Conservation (phyloP, 768 basidiomycete species). For the Phaffia australis region DNA sequence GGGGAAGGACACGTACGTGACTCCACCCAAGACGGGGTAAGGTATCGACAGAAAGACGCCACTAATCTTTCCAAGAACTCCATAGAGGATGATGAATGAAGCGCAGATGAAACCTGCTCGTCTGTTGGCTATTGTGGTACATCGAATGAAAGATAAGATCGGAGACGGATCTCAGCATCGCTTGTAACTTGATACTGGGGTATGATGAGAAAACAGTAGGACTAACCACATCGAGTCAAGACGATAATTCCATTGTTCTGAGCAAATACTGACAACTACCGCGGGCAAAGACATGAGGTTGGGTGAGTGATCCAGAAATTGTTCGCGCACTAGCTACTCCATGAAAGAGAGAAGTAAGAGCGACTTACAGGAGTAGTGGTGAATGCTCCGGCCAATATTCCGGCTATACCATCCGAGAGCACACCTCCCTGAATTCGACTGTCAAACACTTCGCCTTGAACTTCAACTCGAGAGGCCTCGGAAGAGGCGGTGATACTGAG, state of each 20-base stretch:
- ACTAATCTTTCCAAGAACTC: slow-evolving; percentile 67
- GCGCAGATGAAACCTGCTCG: slow-evolving; percentile 70
- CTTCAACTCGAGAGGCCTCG: slow-evolving; percentile 64
- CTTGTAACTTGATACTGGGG: not conserved
- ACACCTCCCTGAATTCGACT: slow-evolving; percentile 72
- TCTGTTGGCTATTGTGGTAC: slow-evolving; percentile 39
- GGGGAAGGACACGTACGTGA: slow-evolving; percentile 65
- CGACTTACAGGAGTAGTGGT: slow-evolving; percentile 61
- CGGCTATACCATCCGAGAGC: slow-evolving; percentile 65
- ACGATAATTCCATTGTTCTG: slow-evolving; percentile 50
- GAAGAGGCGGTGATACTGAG: slow-evolving; percentile 50
- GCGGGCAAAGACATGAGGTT: not conserved
- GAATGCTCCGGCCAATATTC: slow-evolving; percentile 66
- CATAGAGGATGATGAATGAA: slow-evolving; percentile 58
- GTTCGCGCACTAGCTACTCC: too few species aligned
- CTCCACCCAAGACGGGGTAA: slow-evolving; percentile 68
- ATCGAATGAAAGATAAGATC: not conserved
- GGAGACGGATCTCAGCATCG: not conserved
- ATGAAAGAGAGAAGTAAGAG: not conserved
- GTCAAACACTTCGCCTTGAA: slow-evolving; percentile 65
- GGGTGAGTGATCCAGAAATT: not conserved
- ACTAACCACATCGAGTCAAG: slow-evolving; percentile 62
- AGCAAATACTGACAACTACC: slow-evolving; percentile 49
- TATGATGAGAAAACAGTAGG: not conserved
- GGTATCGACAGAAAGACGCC: slow-evolving; percentile 79